Conservation (phyloP, 495 filamentous ascomycete species). For the Sordaria brevicollis region DNA sequence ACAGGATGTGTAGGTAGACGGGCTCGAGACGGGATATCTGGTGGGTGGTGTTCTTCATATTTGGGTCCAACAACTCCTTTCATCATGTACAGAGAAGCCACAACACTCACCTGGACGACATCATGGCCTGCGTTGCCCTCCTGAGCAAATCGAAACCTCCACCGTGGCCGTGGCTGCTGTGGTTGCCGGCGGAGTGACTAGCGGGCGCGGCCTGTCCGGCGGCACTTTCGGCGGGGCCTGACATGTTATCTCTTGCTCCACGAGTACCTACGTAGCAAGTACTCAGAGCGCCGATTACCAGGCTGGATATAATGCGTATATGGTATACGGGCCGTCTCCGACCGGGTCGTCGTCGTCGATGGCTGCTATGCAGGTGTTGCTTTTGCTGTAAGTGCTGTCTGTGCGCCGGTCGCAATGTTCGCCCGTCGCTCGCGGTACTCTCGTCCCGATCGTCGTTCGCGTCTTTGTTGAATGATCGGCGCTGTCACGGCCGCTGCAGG, state of each 20-base stretch:
- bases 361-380: not conserved
- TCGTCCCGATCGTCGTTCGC: not conserved
- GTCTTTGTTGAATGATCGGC: not conserved
- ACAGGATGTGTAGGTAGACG: conserved; percentile 5
- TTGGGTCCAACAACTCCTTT: not conserved
- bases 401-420: not conserved
- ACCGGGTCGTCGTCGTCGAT: conserved; percentile 4
- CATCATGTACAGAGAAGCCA: conserved; percentile 11
- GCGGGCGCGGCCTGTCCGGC: not conserved
- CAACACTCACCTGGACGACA: conserved; percentile 43
- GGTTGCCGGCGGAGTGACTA: conserved; percentile 10
- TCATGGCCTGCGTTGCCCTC: conserved; percentile 47
- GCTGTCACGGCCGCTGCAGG: not conserved
- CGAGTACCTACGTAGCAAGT: not conserved
- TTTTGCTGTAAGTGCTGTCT: not conserved
- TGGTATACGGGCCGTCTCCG: conserved; percentile 4
- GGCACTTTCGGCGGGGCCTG: conserved; percentile 13
- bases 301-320: conserved; percentile 4
- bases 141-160: conserved; percentile 40
- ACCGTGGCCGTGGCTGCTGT: conserved; percentile 8
- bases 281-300: conserved; percentile 7
- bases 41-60: not conserved
- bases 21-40: no score
- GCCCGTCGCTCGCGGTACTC: not conserved
- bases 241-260: conserved; percentile 19